phyloP scores from a whole-genome alignment of 2,329 filamentous ascomycete genomes.

The Corinectria fuckeliana region DNA sequence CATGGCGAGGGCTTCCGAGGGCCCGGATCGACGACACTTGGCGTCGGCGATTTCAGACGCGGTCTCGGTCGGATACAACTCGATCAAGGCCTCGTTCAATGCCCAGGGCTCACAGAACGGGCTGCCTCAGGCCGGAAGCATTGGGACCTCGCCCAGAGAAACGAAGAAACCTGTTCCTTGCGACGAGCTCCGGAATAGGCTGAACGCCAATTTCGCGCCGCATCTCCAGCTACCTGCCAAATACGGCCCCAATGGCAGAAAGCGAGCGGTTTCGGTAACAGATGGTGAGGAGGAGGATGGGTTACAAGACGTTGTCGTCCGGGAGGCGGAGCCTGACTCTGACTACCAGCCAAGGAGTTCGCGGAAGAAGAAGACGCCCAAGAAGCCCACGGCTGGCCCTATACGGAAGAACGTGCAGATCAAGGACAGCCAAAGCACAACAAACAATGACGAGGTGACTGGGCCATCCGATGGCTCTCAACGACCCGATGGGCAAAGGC shows the following conservation, averaged over 20 bases:
- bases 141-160: background rate
- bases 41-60: background rate
- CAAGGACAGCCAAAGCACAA: background rate
- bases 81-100: background rate
- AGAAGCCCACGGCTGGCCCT: background rate
- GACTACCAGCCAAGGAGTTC: slow-evolving; percentile 22
- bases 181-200: slow-evolving; percentile 7
- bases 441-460: background rate
- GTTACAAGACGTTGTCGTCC: slow-evolving; percentile 1
- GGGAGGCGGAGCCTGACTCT: slow-evolving; percentile 26
- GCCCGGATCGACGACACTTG: background rate
- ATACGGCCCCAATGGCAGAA: background rate
- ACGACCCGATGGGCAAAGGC: background rate
- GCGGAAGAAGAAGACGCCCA: slow-evolving; percentile 10
- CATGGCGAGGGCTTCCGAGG: background rate
- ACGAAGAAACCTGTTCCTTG: background rate
- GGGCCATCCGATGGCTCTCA: background rate
- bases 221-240: background rate
- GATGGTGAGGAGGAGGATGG: background rate
- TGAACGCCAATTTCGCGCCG: slow-evolving; percentile 6
- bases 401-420: slow-evolving; percentile 9
- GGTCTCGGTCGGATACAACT: background rate
- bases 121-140: background rate
- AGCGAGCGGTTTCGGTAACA: background rate
- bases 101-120: background rate